Evolutionary conservation across 352 stramenopile genomes (phyloP).

Genomic region (Thraustotheca clavata): DNA sequence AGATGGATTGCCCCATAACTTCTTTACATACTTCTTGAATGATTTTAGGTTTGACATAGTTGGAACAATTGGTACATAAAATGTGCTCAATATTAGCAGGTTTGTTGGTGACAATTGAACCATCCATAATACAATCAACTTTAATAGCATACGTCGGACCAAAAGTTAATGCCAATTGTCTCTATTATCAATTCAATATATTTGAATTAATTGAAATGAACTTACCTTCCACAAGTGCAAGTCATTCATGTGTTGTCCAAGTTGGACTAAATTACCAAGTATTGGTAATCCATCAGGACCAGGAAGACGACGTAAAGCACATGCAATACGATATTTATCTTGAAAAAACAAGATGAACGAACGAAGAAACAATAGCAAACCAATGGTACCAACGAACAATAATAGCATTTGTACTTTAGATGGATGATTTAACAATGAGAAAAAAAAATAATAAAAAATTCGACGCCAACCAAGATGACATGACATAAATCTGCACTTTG

Average conservation of each 20-base stretch:
- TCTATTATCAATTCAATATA: neutral
- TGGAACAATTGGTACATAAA: constrained; percentile 47
- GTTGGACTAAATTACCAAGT: constrained; percentile 14
- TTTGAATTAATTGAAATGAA: neutral
- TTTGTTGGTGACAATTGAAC: constrained; percentile 33
- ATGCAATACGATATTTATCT: constrained; percentile 11
- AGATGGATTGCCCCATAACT: constrained; percentile 64
- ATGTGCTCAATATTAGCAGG: constrained; percentile 60
- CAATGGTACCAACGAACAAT: too few relatives aligned
- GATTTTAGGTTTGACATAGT: constrained; percentile 64
- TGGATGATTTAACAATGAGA: too few relatives aligned
- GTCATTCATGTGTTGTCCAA: neutral
- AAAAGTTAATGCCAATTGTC: neutral
- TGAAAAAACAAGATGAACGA: too few relatives aligned
- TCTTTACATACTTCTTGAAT: constrained; percentile 59
- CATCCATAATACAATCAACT: constrained; percentile 17
- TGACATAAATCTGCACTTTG: too few relatives aligned
- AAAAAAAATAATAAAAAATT: too few relatives aligned
- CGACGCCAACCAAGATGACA: too few relatives aligned
- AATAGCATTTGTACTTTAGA: too few relatives aligned
- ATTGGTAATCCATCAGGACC: constrained; percentile 3
- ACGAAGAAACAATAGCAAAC: too few relatives aligned
- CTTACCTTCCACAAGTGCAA: constrained; percentile 17
- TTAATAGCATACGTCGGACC: constrained; percentile 13
- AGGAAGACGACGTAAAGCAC: neutral